These are phyloP conservation scores for Pseudogymnoascus sp. DNA, from an alignment of 2,329 filamentous ascomycete genomes.

Conservation along the genomic window DNA sequence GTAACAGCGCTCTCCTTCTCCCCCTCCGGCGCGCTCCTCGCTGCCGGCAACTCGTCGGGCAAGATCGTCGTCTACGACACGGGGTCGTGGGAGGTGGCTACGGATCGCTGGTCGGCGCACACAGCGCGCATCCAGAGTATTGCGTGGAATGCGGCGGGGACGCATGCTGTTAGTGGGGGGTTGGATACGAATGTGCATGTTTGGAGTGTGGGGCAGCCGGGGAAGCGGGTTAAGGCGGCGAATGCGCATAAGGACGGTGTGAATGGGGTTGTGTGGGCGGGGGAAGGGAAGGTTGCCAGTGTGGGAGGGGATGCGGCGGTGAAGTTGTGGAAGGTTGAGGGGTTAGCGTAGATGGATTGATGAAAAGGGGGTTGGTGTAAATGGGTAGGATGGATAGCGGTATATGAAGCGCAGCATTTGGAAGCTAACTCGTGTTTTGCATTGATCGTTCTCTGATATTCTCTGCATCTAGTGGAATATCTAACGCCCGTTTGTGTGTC, in stretches of 20 bases:
- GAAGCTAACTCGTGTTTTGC: not conserved
- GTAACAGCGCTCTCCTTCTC: slow-evolving; percentile 83
- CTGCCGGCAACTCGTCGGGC: slow-evolving; percentile 73
- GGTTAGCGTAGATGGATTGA: not conserved
- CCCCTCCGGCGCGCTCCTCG: slow-evolving; percentile 64
- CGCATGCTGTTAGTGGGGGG: slow-evolving; percentile 73
- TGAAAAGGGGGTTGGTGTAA: not conserved
- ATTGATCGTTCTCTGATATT: slow-evolving; percentile 1
- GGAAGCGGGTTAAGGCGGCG: slow-evolving; percentile 70
- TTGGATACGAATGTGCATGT: slow-evolving; percentile 89
- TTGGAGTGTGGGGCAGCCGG: slow-evolving; percentile 80
- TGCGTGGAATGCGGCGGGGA: slow-evolving; percentile 70
- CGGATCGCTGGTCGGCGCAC: slow-evolving; percentile 70
- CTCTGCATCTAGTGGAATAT: not conserved
- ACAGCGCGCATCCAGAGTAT: slow-evolving; percentile 59
- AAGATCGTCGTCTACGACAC: slow-evolving; percentile 79
- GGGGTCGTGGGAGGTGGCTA: slow-evolving; percentile 60
- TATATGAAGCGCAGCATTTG: not conserved
- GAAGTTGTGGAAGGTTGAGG: slow-evolving; percentile 69
- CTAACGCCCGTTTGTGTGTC: not conserved
- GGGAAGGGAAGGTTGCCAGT: slow-evolving; percentile 58
- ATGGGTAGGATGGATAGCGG: not conserved
- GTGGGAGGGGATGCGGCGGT: slow-evolving; percentile 81
- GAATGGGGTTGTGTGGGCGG: slow-evolving; percentile 75
- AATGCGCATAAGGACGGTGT: slow-evolving; percentile 97